Percentiles rank a stretch among this genome's conserved stretches.
Conservation (phyloP, 1,139 yeast species). For the Kurtzmaniella quercitrusa region DNA sequence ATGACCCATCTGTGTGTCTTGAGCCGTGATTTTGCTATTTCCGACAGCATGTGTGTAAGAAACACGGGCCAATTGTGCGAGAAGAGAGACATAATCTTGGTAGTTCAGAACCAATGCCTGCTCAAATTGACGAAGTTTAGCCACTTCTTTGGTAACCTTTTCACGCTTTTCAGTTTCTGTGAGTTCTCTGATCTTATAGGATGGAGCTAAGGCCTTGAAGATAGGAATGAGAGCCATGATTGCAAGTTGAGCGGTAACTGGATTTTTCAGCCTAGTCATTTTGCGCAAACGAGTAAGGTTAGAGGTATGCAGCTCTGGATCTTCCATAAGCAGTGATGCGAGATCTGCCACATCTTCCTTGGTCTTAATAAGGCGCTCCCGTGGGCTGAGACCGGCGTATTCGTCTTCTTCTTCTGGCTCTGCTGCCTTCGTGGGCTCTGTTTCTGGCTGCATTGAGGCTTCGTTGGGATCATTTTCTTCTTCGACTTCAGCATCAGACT, state of each 20-base stretch:
- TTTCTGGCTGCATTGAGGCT: slow-evolving; percentile 8
- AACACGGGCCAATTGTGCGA: slow-evolving; percentile 41
- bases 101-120: slow-evolving; percentile 70
- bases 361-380: slow-evolving; percentile 52
- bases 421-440: slow-evolving; percentile 17
- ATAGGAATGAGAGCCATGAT: slow-evolving; percentile 78
- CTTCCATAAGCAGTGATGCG: slow-evolving; percentile 77
- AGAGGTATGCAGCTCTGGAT: slow-evolving; percentile 81
- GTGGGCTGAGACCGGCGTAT: slow-evolving; percentile 50
- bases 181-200: slow-evolving; percentile 79
- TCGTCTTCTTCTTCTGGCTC: slow-evolving; percentile 32
- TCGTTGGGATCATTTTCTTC: slow-evolving; percentile 14
- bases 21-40: slow-evolving; percentile 31
- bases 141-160: slow-evolving; percentile 78
- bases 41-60: slow-evolving; percentile 39
- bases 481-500: slow-evolving; percentile 16
- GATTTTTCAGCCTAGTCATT: slow-evolving; percentile 65
- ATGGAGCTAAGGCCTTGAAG: slow-evolving; percentile 82
- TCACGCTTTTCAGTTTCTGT: slow-evolving; percentile 78
- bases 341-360: slow-evolving; percentile 83
- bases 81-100: slow-evolving; percentile 58
- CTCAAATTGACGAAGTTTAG: slow-evolving; percentile 72
- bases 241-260: slow-evolving; percentile 69
- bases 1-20: slow-evolving; percentile 47
- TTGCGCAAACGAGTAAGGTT: slow-evolving; percentile 67